These are phyloP conservation scores for Mortierella sp. DNA, from an alignment of 371 early-diverging fungal species.

Conservation along the genomic window DNA sequence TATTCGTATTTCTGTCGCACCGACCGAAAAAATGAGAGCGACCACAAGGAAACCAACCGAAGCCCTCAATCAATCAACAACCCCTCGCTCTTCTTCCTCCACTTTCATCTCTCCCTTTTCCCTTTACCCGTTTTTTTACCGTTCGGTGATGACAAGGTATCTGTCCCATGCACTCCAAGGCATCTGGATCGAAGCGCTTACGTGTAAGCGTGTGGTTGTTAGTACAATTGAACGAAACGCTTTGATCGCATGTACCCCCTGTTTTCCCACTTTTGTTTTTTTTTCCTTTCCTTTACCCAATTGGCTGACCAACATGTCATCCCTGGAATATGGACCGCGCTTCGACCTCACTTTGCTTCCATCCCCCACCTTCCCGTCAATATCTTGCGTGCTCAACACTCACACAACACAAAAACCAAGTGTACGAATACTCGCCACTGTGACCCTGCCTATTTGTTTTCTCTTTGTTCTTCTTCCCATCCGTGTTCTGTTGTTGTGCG, in stretches of 20 bases:
- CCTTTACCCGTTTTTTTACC: not conserved
- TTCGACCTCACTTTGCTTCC: not conserved
- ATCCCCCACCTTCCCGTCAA: not conserved
- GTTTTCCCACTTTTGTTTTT: too few species aligned
- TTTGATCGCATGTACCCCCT: too few species aligned
- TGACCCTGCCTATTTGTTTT: not conserved
- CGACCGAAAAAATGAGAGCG: not conserved
- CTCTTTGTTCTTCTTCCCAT: not conserved
- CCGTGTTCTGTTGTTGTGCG: not conserved
- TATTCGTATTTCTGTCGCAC: too few species aligned
- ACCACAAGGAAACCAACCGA: not conserved
- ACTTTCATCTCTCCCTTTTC: not conserved
- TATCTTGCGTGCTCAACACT: not conserved
- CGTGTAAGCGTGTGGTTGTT: too few species aligned
- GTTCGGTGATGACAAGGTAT: not conserved
- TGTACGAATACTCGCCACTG: not conserved
- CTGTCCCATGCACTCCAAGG: not conserved
- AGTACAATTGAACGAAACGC: not conserved
- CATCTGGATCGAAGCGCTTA: too few species aligned
- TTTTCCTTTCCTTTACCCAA: not conserved
- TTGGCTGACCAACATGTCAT: not conserved
- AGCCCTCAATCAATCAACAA: not conserved
- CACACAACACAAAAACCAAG: not conserved
- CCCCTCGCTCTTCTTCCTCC: not conserved
- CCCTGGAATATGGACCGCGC: not conserved